Evolutionary conservation across 2,329 filamentous ascomycete genomes (phyloP), one percentile per base, ranked within the genome.

Genomic region (Botryotinia calthae): DNA sequence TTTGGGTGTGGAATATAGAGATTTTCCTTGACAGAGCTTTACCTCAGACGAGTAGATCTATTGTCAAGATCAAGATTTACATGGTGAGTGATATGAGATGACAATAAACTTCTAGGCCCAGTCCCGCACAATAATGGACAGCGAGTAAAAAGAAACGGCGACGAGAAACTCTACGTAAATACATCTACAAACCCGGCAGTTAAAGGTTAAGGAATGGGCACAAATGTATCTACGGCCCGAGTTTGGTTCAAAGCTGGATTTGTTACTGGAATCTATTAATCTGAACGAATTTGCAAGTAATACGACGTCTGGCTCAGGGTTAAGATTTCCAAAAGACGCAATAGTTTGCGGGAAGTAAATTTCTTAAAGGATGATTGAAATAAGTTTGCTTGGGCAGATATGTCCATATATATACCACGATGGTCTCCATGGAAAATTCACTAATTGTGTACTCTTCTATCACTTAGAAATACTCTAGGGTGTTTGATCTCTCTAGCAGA

Each of bases 21-120:
- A 22, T n/a, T 1, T n/a, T 14, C 0, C 1, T 51, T 10, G 25
- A n/a, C 0, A 25, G 48, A n/a, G 22, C 0, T 25, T n/a, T 3
- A 14, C 14, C 9, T 51, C 1, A 51, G 0, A 0, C 10, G 10
- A 14, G 25, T 2, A 16, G 25, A n/a, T n/a, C 16, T 22, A n/a
- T 16, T 6, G 16, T 22, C 9, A 59, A 6, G 16, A 59, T 31
- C 31, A 6, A 12, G 1, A 59, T 12, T 12, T 34, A 1, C 5
- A 20, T 34, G 4, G 2, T 20, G 31, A 34, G 28, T 5, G 16
- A 20, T 6, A n/a, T 54, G 1, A 3, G 25, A 16, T 3, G 0
- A n/a, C 22, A 0, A 9, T 2, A 37, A 14, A 7, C 2, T 5
- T 40, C 3, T 8, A 22, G 12, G 2, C 10, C 12, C 10, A 25